Conservation (phyloP, 306 rosid genomes). For the Medicago truncatula region MtrunA17r5.0-ANR NC_053045.1:53534001-53534500, state of each 20-base stretch:
- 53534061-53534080: slow-evolving; percentile 47
- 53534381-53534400: slow-evolving; percentile 36
- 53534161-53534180: slow-evolving; percentile 50
- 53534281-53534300: slow-evolving; percentile 42
- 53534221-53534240: slow-evolving; percentile 66
- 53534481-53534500: too few species aligned
- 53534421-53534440: slow-evolving; percentile 39
- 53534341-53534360: slow-evolving; percentile 46
- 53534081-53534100: slow-evolving; percentile 66
- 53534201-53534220: slow-evolving; percentile 55
- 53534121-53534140: slow-evolving; percentile 80
- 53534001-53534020: slow-evolving; percentile 41
- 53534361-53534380: slow-evolving; percentile 36
- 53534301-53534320: slow-evolving; percentile 56
- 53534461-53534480: neutral
- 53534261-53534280: slow-evolving; percentile 29
- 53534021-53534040: neutral
- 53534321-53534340: slow-evolving; percentile 58
- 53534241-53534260: neutral
- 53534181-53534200: slow-evolving; percentile 29
- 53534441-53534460: neutral
- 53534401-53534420: slow-evolving; percentile 42
- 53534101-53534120: slow-evolving; percentile 75
- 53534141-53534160: slow-evolving; percentile 77
- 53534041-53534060: neutral